Conservation (phyloP, 768 basidiomycete genomes). For the Suillus variegatus region DNA sequence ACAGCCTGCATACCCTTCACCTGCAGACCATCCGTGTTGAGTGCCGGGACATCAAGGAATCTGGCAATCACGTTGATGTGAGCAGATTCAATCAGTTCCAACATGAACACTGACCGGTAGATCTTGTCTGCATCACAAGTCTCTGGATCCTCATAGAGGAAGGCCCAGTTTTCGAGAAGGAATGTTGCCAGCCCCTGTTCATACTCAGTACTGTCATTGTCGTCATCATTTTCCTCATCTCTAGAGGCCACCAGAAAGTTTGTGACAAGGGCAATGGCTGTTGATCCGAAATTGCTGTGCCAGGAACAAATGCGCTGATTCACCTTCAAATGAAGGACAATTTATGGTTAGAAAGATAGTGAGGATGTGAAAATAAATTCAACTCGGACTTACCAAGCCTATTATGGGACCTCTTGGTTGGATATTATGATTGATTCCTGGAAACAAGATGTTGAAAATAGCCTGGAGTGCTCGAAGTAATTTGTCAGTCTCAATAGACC, state of each 20-base stretch:
- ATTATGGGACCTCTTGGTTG: constrained; percentile 5
- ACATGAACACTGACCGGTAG: constrained; percentile 7
- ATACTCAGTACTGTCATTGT: neutral
- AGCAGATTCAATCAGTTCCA: constrained; percentile 6
- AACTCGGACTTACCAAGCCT: constrained; percentile 2
- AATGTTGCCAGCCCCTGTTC: neutral
- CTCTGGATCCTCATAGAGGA: constrained; percentile 11
- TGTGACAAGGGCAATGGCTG: constrained; percentile 5
- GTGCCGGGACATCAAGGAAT: constrained; percentile 2
- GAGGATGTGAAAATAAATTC: neutral
- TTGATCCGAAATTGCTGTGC: constrained; percentile 10
- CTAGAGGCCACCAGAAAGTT: neutral
- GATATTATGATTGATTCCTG: constrained; percentile 4
- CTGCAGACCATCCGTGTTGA: neutral
- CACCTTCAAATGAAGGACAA: neutral
- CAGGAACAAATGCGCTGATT: constrained; percentile 12
- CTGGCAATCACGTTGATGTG: constrained; percentile 2
- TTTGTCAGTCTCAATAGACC: constrained; percentile 6
- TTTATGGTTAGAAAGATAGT: too few species aligned
- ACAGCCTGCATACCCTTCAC: constrained; percentile 5
- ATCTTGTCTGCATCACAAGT: neutral
- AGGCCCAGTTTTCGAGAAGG: neutral
- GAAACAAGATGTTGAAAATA: constrained; percentile 7
- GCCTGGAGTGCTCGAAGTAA: constrained; percentile 6
- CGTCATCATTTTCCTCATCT: neutral